Evolutionary conservation across 306 rosid species (phyloP).

Genomic region (Cicer pinnatifidum): DNA sequence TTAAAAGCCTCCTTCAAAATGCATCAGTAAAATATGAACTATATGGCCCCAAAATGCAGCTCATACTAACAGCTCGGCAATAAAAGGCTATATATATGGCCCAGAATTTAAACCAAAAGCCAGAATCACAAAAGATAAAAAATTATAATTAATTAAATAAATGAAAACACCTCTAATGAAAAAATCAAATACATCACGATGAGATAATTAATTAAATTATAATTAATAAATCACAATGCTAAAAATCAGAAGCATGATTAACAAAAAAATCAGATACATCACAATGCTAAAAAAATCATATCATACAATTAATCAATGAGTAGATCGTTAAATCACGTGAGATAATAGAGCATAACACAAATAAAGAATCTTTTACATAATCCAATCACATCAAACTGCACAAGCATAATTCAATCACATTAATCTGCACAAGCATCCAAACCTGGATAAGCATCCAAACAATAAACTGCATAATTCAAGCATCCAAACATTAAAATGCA

Average conservation of each 20-base stretch:
- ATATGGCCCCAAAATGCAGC: conserved; percentile 35
- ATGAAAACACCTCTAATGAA: too few species aligned
- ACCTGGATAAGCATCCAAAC: too few species aligned
- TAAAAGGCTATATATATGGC: conserved; percentile 10
- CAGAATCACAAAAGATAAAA: conserved; percentile 30
- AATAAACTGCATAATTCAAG: too few species aligned
- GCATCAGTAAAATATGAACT: conserved; percentile 30
- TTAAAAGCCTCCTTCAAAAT: conserved; percentile 38
- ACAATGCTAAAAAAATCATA: conserved; percentile 35
- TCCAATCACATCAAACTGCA: too few species aligned
- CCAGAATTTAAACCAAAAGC: conserved; percentile 27
- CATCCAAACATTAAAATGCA: too few species aligned
- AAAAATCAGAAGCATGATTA: too few species aligned
- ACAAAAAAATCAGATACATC: neutral
- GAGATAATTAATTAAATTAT: too few species aligned
- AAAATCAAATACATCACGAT: too few species aligned
- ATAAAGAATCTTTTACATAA: too few species aligned
- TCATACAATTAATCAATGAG: conserved; percentile 29
- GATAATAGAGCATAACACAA: conserved; percentile 1
- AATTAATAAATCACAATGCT: too few species aligned
- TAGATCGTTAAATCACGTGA: conserved; percentile 41
- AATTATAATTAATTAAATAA: neutral
- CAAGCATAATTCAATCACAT: too few species aligned
- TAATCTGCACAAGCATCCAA: too few species aligned
- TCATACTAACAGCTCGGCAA: conserved; percentile 37